These are phyloP conservation scores for Colletotrichum gloeosporioides DNA, from an alignment of 2,329 filamentous ascomycete species.

Conservation along the genomic window DNA sequence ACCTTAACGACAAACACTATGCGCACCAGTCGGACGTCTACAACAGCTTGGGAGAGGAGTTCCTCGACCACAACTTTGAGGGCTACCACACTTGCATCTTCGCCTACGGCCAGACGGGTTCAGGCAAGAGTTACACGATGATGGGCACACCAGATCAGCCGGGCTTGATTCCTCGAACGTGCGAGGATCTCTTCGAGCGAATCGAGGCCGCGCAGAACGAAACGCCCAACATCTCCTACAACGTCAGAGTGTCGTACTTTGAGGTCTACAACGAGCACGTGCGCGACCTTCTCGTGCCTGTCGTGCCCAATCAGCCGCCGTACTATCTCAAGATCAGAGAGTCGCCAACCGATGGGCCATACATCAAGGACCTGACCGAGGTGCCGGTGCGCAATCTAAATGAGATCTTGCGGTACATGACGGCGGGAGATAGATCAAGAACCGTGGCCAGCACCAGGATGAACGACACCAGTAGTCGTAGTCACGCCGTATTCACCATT, in stretches of 20 bases:
- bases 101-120: conserved; percentile 96
- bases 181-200: conserved; percentile 92
- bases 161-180: conserved; percentile 92
- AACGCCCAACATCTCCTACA: conserved; percentile 92
- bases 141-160: conserved; percentile 90
- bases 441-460: conserved; percentile 96
- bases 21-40: conserved; percentile 94
- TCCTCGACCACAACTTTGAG: conserved; percentile 98
- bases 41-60: conserved; percentile 92
- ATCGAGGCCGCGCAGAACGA: conserved; percentile 81
- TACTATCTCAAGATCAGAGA: conserved; percentile 98
- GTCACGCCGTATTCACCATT: conserved; percentile 97
- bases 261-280: conserved; percentile 99
- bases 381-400: conserved; percentile 85
- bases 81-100: conserved; percentile 99
- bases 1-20: conserved; percentile 81
- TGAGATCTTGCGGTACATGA: conserved; percentile 92
- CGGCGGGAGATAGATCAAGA: conserved; percentile 83
- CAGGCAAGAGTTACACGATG: conserved; percentile 97
- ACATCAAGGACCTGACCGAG: conserved; percentile 95
- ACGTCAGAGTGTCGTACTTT: conserved; percentile 97
- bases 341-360: conserved; percentile 92
- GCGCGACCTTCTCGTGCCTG: conserved; percentile 85
- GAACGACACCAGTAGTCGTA: conserved; percentile 98
- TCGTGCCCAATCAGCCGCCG: conserved; percentile 71